Percentiles rank a stretch among this genome's conserved stretches.
Evolutionary conservation across 192 early-diverging fungal genomes (phyloP).

Genomic region (Chytriomyces hyalinus): DNA sequence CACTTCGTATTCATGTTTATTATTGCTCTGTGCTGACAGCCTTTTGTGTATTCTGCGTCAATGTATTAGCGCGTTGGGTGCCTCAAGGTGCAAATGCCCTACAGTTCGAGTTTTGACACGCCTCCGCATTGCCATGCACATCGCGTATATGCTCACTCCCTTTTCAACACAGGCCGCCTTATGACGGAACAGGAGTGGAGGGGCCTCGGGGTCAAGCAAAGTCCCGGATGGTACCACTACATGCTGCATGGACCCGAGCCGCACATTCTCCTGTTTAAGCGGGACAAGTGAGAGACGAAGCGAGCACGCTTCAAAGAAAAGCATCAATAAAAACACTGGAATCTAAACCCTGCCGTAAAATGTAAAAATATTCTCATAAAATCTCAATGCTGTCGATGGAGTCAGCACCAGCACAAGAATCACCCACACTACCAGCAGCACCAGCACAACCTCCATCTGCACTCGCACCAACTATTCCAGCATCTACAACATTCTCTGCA

Average conservation of each 20-base stretch:
- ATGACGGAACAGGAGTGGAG: conserved; percentile 42
- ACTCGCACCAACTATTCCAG: too few species aligned
- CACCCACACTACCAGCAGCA: too few species aligned
- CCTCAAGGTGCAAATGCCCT: conserved; percentile 22
- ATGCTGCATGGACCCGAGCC: conserved; percentile 45
- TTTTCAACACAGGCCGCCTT: conserved; percentile 29
- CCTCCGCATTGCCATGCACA: neutral
- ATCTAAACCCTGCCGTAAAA: neutral
- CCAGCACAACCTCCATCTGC: too few species aligned
- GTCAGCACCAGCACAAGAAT: conserved; percentile 1
- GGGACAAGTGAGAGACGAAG: conserved; percentile 27
- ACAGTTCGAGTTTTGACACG: neutral
- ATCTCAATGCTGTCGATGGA: neutral
- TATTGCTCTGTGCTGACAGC: too few species aligned
- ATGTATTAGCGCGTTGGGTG: conserved; percentile 33
- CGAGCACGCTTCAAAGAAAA: neutral
- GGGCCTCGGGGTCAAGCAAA: conserved; percentile 35
- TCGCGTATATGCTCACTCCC: neutral
- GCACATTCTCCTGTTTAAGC: conserved; percentile 43
- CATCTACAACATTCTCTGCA: too few species aligned
- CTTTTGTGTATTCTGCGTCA: too few species aligned
- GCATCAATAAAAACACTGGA: neutral
- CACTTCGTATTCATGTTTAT: neutral
- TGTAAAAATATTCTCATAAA: neutral
- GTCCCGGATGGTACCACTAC: conserved; percentile 44